phyloP scores from a whole-genome alignment of 768 basidiomycete genomes.

The Tulasnella sp. region DNA sequence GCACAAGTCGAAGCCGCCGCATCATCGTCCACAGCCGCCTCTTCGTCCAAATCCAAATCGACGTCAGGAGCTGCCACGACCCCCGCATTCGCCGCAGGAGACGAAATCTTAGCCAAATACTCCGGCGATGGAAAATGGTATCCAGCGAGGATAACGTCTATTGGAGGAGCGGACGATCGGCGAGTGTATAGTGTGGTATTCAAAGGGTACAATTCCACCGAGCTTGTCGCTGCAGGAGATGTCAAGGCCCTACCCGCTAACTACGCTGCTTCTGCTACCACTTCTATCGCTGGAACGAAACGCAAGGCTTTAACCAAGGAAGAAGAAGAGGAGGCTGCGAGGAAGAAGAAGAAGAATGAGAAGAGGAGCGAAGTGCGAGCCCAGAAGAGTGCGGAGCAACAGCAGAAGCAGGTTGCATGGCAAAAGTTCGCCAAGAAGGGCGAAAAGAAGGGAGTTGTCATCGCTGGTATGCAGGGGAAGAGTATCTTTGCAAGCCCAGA shows the following conservation, averaged over 20 bases:
- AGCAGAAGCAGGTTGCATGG: constrained; percentile 78
- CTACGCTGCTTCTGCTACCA: constrained; percentile 36
- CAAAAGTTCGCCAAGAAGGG: constrained; percentile 94
- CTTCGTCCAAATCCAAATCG: constrained; percentile 57
- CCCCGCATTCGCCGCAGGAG: constrained; percentile 62
- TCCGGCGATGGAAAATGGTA: constrained; percentile 82
- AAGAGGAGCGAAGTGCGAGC: constrained; percentile 82
- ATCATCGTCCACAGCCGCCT: constrained; percentile 35
- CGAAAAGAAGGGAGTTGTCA: constrained; percentile 87
- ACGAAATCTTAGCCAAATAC: constrained; percentile 83
- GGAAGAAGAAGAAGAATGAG: constrained; percentile 93
- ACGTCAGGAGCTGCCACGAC: constrained; percentile 36
- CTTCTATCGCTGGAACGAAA: constrained; percentile 45
- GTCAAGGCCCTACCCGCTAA: constrained; percentile 60
- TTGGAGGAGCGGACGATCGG: constrained; percentile 77
- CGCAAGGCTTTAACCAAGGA: constrained; percentile 65
- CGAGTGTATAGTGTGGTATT: constrained; percentile 86
- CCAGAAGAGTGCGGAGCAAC: constrained; percentile 84
- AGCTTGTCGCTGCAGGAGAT: constrained; percentile 68
- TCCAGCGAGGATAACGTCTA: constrained; percentile 79
- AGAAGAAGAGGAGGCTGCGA: constrained; percentile 83
- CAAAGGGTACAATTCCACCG: constrained; percentile 88
- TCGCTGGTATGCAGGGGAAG: constrained; percentile 81
- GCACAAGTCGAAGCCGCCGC: constrained; percentile 54
- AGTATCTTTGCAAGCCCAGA: constrained; percentile 95